Percentiles rank a stretch among this genome's conserved stretches.
Conservation (phyloP, 805 yeast genomes). For the Pichia sporocuriosa region DNA sequence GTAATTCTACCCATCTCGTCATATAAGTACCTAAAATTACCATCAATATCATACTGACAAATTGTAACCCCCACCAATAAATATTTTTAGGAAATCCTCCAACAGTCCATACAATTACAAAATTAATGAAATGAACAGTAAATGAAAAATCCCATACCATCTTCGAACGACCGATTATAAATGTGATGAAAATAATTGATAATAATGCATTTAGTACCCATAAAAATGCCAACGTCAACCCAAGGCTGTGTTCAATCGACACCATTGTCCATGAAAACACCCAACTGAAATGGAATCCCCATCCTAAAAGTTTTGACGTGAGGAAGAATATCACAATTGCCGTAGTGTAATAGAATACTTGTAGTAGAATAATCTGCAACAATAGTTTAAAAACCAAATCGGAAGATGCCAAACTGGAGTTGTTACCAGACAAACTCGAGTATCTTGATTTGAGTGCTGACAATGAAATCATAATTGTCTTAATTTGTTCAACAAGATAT, state of each 20-base stretch:
- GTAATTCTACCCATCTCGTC: conserved; percentile 84
- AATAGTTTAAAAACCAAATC: conserved; percentile 3
- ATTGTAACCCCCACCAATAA: conserved; percentile 82
- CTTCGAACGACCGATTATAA: conserved; percentile 87
- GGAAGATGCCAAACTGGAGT: background rate
- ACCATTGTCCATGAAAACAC: conserved; percentile 76
- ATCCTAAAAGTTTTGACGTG: conserved; percentile 64
- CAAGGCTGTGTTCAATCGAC: conserved; percentile 69
- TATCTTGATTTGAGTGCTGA: background rate
- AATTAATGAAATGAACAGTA: conserved; percentile 81
- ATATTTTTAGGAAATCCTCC: conserved; percentile 63
- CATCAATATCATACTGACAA: conserved; percentile 58
- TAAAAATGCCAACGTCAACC: conserved; percentile 61
- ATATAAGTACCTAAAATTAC: conserved; percentile 83
- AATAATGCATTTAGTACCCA: conserved; percentile 83
- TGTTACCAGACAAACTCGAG: background rate
- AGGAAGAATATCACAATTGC: conserved; percentile 62
- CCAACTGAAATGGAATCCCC: conserved; percentile 59
- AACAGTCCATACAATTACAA: conserved; percentile 60
- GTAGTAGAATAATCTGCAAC: conserved; percentile 68
- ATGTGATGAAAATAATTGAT: conserved; percentile 76
- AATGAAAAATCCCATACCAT: conserved; percentile 94
- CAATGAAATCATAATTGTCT: background rate
- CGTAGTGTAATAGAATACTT: conserved; percentile 67
- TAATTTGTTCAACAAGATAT: too few relatives aligned